phyloP scores from a whole-genome alignment of 2,329 filamentous ascomycete genomes.

The Sarocladiaceae sp. region DNA sequence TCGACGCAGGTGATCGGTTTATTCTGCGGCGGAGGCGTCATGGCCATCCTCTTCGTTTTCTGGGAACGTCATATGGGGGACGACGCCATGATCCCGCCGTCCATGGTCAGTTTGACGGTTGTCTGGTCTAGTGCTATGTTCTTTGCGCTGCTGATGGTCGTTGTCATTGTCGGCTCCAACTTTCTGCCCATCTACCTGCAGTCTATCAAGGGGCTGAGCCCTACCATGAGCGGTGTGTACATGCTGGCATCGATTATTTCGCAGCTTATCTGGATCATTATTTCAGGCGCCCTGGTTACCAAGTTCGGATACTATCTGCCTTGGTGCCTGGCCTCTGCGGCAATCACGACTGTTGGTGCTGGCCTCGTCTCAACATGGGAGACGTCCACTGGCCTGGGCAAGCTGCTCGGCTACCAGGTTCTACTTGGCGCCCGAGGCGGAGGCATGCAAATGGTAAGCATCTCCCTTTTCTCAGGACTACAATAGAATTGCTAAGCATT shows the following conservation, averaged over 20 bases:
- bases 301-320: too few relatives aligned
- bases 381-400: too few relatives aligned
- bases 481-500: too few relatives aligned
- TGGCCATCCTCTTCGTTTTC: slow-evolving; percentile 20
- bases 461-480: too few relatives aligned
- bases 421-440: too few relatives aligned
- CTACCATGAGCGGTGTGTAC: slow-evolving; percentile 20
- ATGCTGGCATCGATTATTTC: slow-evolving; percentile 20
- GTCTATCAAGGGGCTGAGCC: slow-evolving; percentile 29
- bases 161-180: slow-evolving; percentile 34
- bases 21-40: slow-evolving; percentile 23
- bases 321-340: too few relatives aligned
- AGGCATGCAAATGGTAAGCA: too few relatives aligned
- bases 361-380: too few relatives aligned
- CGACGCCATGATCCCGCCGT: slow-evolving; percentile 27
- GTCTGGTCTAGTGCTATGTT: slow-evolving; percentile 11
- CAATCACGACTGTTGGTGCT: too few relatives aligned
- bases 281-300: too few relatives aligned
- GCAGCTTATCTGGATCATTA: slow-evolving; percentile 15
- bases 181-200: slow-evolving; percentile 45
- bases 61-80: slow-evolving; percentile 31
- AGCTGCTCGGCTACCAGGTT: too few relatives aligned
- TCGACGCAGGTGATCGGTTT: slow-evolving; percentile 30
- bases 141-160: slow-evolving; percentile 30
- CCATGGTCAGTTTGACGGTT: slow-evolving; percentile 11